Evolutionary conservation across 1,139 yeast genomes (phyloP).

Genomic region (Eremothecium gossypii): DNA sequence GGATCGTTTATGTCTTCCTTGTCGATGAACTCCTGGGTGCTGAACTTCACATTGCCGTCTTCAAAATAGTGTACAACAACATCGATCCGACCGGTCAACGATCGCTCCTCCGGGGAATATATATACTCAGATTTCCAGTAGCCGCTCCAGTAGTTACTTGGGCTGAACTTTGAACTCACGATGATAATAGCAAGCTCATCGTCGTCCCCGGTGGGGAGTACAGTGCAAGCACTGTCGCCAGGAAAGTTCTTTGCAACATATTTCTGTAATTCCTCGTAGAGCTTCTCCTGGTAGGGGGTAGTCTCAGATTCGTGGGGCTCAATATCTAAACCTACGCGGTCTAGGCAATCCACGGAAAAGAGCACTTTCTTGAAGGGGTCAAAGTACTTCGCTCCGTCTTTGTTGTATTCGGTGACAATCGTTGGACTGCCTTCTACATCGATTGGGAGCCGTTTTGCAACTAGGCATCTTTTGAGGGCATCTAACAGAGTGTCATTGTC

Average conservation of each 20-base stretch:
- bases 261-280: slow-evolving; percentile 21
- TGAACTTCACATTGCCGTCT: slow-evolving; percentile 87
- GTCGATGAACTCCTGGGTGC: slow-evolving; percentile 39
- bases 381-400: slow-evolving; percentile 38
- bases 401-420: slow-evolving; percentile 40
- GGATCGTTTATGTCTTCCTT: slow-evolving; percentile 19
- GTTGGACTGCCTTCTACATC: slow-evolving; percentile 31
- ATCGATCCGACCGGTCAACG: slow-evolving; percentile 44
- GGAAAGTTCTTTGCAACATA: slow-evolving; percentile 41
- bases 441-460: slow-evolving; percentile 35
- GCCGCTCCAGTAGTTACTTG: slow-evolving; percentile 81
- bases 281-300: slow-evolving; percentile 14
- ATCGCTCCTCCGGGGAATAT: slow-evolving; percentile 31
- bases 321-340: slow-evolving; percentile 40
- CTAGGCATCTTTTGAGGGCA: slow-evolving; percentile 38
- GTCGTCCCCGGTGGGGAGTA: slow-evolving; percentile 34
- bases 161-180: slow-evolving; percentile 65
- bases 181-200: slow-evolving; percentile 46
- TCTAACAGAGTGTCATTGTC: slow-evolving; percentile 27
- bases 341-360: slow-evolving; percentile 55
- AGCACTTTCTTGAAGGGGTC: slow-evolving; percentile 40
- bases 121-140: slow-evolving; percentile 71
- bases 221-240: slow-evolving; percentile 36
- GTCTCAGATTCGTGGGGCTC: slow-evolving; percentile 33
- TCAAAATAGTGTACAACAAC: slow-evolving; percentile 88